Evolutionary conservation across 1,284 basidiomycete genomes (phyloP).

Genomic region (Microbotryum lychnidis-dioicae): DNA sequence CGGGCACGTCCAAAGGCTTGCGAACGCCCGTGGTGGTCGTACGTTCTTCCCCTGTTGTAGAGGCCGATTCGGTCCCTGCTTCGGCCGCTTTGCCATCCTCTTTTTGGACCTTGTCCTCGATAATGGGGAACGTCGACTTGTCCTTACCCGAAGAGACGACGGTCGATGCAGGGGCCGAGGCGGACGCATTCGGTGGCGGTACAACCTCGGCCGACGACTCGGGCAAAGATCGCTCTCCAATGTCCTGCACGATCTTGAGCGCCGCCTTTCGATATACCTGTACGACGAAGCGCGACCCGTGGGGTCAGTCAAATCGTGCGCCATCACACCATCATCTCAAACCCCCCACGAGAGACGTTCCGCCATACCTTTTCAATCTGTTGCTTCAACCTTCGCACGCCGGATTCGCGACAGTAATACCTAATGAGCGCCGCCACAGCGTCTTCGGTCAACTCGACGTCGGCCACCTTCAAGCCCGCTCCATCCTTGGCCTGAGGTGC

Average conservation of each 20-base stretch:
- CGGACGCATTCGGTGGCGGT: constrained; percentile 21
- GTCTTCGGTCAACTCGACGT: constrained; percentile 65
- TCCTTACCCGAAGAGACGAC: constrained; percentile 16
- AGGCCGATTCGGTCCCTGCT: constrained; percentile 36
- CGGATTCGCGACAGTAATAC: constrained; percentile 94
- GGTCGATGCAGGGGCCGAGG: constrained; percentile 27
- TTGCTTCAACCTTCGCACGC: constrained; percentile 84
- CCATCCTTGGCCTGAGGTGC: constrained; percentile 90
- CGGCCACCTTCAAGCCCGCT: constrained; percentile 72
- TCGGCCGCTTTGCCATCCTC: constrained; percentile 27
- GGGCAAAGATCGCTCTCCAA: constrained; percentile 80
- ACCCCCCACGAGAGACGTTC: not conserved
- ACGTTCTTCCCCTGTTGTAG: constrained; percentile 36
- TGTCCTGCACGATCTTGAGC: constrained; percentile 79
- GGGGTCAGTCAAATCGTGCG: not conserved
- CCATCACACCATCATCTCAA: too few species aligned
- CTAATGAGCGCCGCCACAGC: constrained; percentile 87
- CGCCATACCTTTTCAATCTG: constrained; percentile 77
- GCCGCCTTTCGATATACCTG: constrained; percentile 97
- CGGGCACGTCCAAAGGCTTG: constrained; percentile 68
- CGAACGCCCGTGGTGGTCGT: constrained; percentile 42
- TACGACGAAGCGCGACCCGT: not conserved
- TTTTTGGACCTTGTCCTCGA: constrained; percentile 28
- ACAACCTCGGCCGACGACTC: constrained; percentile 49
- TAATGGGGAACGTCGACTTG: constrained; percentile 6